phyloP scores from a whole-genome alignment of 2,329 filamentous ascomycete species.

The Ophiocordyceps camponoti-rufipedis region DNA sequence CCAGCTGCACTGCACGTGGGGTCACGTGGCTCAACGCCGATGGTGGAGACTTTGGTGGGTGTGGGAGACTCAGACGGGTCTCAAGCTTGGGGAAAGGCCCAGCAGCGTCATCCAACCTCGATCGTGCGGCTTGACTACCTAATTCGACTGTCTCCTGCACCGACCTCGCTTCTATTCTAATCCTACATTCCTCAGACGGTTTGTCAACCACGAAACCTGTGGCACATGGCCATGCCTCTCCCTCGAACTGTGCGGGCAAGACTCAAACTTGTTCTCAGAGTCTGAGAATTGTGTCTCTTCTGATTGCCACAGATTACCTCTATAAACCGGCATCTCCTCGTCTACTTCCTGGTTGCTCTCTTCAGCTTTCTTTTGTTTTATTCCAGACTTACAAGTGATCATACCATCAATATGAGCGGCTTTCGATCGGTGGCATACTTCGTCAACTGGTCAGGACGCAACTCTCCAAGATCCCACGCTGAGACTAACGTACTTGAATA shows the following conservation, averaged over 20 bases:
- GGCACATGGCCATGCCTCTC: background rate
- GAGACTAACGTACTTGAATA: constrained; percentile 8
- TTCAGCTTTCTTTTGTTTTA: background rate
- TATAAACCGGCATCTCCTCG: background rate
- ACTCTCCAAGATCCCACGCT: background rate
- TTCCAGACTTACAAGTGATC: background rate
- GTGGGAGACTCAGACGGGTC: background rate
- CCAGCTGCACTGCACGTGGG: no score
- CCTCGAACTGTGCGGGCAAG: background rate
- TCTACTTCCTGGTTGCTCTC: background rate
- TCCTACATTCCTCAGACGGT: no score
- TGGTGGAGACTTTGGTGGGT: background rate
- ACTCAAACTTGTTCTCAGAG: background rate
- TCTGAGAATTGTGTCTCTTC: background rate
- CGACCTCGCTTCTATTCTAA: background rate
- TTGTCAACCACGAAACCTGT: no score
- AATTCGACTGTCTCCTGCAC: background rate
- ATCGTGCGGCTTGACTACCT: background rate
- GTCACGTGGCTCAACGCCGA: background rate
- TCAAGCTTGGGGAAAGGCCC: background rate
- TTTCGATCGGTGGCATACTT: constrained; percentile 56
- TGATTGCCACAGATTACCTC: background rate
- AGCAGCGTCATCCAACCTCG: background rate
- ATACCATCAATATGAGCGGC: constrained; percentile 12
- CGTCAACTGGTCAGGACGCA: constrained; percentile 39